A percentile compares a stretch with the other conserved stretches of the same genome.
Conservation (phyloP, 2,329 filamentous ascomycete species). For the Pseudocercospora cruenta region DNA sequence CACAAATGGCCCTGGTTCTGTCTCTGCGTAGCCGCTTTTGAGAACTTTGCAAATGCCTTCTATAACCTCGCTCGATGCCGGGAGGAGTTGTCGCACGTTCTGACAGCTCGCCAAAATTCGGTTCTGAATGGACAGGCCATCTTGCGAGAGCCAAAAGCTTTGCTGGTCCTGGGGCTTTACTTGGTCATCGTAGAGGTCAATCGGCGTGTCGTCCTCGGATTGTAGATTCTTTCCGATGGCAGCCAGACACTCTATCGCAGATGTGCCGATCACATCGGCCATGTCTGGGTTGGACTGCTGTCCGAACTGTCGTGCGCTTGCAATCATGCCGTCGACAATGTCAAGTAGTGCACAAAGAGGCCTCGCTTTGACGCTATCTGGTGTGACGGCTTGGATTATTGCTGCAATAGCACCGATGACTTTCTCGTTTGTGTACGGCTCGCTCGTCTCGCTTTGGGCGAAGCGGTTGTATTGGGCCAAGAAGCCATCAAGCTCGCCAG, state of each 20-base stretch:
- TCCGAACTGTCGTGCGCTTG: conserved; percentile 39
- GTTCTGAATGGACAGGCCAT: conserved; percentile 55
- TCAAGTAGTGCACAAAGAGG: conserved; percentile 63
- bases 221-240: conserved; percentile 75
- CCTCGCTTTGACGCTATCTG: conserved; percentile 57
- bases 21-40: conserved; percentile 75
- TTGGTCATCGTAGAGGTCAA: conserved; percentile 66
- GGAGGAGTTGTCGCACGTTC: conserved; percentile 58
- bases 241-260: conserved; percentile 67
- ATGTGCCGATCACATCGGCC: conserved; percentile 51
- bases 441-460: conserved; percentile 61
- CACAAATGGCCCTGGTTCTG: conserved; percentile 74
- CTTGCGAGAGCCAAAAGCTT: conserved; percentile 54
- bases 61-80: conserved; percentile 66
- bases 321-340: conserved; percentile 67
- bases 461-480: conserved; percentile 72
- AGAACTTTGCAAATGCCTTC: conserved; percentile 74
- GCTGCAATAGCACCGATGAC: conserved; percentile 74
- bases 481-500: conserved; percentile 68
- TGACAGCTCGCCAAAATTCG: conserved; percentile 56
- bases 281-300: conserved; percentile 45
- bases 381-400: conserved; percentile 72
- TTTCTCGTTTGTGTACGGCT: conserved; percentile 71
- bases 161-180: conserved; percentile 31
- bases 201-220: conserved; percentile 65